phyloP scores from a whole-genome alignment of 2,329 filamentous ascomycete species.

The Ophiostoma piceae region DNA sequence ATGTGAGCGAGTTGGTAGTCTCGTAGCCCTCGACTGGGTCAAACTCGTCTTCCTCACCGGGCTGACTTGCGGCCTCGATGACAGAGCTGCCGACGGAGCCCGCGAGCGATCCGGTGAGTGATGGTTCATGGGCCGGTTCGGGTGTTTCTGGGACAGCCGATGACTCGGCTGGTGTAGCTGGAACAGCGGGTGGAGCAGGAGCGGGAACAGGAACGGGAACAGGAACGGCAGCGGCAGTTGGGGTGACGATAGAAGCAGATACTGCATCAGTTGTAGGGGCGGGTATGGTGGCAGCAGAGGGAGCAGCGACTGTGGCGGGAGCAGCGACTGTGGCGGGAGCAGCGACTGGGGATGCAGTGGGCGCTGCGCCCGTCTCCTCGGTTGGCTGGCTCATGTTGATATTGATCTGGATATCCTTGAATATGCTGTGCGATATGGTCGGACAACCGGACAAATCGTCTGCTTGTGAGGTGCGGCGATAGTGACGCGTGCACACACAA shows the following conservation, averaged over 20 bases:
- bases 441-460: no score
- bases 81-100: constrained; percentile 17
- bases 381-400: not conserved
- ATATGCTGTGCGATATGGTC: not conserved
- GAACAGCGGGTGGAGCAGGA: not conserved
- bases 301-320: not conserved
- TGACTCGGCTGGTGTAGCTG: not conserved
- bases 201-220: not conserved
- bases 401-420: not conserved
- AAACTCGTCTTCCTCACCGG: constrained; percentile 28
- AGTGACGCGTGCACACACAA: no score
- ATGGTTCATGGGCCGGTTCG: not conserved
- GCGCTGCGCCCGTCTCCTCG: not conserved
- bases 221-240: not conserved
- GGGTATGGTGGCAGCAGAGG: not conserved
- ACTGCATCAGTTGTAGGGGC: not conserved
- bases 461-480: not conserved
- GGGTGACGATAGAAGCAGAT: not conserved
- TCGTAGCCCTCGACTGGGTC: constrained; percentile 28
- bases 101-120: not conserved
- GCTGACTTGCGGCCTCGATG: constrained; percentile 26
- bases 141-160: not conserved
- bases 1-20: constrained; percentile 25
- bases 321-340: not conserved
- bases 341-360: not conserved